Evolutionary conservation across 305 asterid genomes (phyloP), one percentile per base, ranked within the genome.

Genomic region (Salvia sclarea): DNA sequence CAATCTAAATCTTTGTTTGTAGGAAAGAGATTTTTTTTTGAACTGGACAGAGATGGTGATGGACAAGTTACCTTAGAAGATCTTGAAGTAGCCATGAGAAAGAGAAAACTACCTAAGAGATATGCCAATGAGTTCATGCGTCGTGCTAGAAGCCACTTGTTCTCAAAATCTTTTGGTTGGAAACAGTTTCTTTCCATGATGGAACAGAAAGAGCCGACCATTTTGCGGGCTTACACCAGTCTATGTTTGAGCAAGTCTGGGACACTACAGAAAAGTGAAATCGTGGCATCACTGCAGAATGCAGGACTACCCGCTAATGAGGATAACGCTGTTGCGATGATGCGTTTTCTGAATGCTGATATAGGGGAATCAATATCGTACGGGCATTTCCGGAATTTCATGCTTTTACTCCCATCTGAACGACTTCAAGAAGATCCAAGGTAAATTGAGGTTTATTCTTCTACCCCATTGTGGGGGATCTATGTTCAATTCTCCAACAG

Each of bases 201-300:
- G 96, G 98, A 94, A 78, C 98, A 94, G 84, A 94, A 91, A 78
- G 98, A 94, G 69, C 96, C 98, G 56, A 94, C 96, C 61, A 94
- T 94, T 75, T 95, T 94, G 54, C 87, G 96, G 50, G 98, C 98
- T 40, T 94, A 91, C 76, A 94, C 98, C 18, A 85, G 96, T 80
- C 97, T 94, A 71, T 89, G 96, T 78, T 83, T 94, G 86, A 94
- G 93, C 88, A 94, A 91, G 78, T 94, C 96, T 52, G 98, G 98
- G 68, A 94, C 96, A 24, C 83, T 94, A 25, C 83, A 91, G 82
- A 88, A 94, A 80, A 91, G 95, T 75, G 97, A 94, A 81, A 85
- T 94, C 64, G 71, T 94, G 88, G 80, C 96, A 28, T 94, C 97
- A 49, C 77, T 94, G 79, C 64, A 80, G 75, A 94, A 88, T 59